Percentiles rank a stretch among this genome's conserved stretches.
These are phyloP conservation scores for Termitomyces sp. DNA, from an alignment of 768 basidiomycete species.

Conservation along the genomic window DNA sequence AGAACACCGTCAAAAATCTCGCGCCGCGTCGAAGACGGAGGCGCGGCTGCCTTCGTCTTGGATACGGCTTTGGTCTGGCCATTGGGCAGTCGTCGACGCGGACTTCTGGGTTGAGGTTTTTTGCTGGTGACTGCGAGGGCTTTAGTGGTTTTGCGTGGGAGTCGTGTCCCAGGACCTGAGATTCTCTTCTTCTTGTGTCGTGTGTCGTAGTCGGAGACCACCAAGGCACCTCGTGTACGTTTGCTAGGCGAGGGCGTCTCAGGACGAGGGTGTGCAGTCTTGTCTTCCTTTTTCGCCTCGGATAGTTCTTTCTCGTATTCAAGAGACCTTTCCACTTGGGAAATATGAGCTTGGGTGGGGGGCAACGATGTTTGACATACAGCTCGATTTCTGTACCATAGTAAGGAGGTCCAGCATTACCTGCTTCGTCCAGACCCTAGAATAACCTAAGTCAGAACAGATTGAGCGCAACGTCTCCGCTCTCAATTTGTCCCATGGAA, in stretches of 20 bases:
- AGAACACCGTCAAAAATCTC: slow-evolving; percentile 16
- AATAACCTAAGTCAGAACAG: slow-evolving; percentile 14
- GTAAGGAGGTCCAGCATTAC: slow-evolving; percentile 11
- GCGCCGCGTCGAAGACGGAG: slow-evolving; percentile 4
- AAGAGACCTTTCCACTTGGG: slow-evolving; percentile 12
- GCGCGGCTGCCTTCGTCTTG: neutral
- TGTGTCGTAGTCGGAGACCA: slow-evolving; percentile 17
- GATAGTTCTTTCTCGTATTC: neutral
- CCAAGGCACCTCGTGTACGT: slow-evolving; percentile 4
- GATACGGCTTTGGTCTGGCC: neutral
- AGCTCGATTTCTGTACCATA: slow-evolving; percentile 7
- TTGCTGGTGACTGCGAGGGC: neutral
- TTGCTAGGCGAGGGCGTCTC: neutral
- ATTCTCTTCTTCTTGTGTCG: slow-evolving; percentile 13
- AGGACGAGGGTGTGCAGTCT: neutral
- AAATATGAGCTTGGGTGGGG: neutral
- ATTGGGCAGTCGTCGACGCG: slow-evolving; percentile 5
- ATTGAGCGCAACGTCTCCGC: slow-evolving; percentile 15
- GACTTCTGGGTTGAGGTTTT: slow-evolving; percentile 2
- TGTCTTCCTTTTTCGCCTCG: slow-evolving; percentile 4
- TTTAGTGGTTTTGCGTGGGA: neutral
- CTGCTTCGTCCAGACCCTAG: slow-evolving; percentile 1
- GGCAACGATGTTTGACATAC: slow-evolving; percentile 6
- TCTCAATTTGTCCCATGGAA: slow-evolving; percentile 18
- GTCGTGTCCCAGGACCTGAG: slow-evolving; percentile 10